These are phyloP conservation scores for Aspergillus ochraceus DNA, from an alignment of 2,329 filamentous ascomycete genomes.

Conservation along the genomic window DNA sequence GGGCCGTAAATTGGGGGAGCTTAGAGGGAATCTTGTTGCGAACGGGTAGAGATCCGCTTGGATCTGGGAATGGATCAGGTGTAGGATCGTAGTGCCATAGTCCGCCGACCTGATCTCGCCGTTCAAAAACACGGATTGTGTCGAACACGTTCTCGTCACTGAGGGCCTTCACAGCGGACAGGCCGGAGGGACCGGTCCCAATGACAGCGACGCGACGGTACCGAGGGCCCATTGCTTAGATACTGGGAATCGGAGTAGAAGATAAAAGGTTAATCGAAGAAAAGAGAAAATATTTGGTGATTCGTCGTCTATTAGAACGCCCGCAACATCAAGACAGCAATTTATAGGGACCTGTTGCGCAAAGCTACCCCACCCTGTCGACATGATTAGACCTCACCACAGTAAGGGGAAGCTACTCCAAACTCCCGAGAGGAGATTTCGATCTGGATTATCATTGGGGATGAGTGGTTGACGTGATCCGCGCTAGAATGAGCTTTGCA, in stretches of 20 bases:
- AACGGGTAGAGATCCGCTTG: background rate
- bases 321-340: background rate
- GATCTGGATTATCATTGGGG: background rate
- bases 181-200: slow-evolving; percentile 33
- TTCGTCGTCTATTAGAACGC: background rate
- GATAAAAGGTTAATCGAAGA: background rate
- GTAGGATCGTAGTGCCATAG: slow-evolving; percentile 32
- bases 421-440: background rate
- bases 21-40: background rate
- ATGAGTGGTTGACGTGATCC: background rate
- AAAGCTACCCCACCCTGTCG: background rate
- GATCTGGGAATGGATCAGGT: slow-evolving; percentile 25
- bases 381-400: background rate
- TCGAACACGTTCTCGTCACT: slow-evolving; percentile 32
- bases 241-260: background rate
- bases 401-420: background rate
- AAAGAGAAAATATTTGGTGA: background rate
- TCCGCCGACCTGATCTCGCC: slow-evolving; percentile 30
- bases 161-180: slow-evolving; percentile 30
- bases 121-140: slow-evolving; percentile 34
- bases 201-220: background rate
- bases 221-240: background rate
- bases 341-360: background rate
- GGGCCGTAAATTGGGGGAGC: background rate
- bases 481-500: background rate